Percentiles rank a stretch among this genome's conserved stretches.
phyloP scores from a whole-genome alignment of 73 alveolate species.

The Effrenium voratum region DNA sequence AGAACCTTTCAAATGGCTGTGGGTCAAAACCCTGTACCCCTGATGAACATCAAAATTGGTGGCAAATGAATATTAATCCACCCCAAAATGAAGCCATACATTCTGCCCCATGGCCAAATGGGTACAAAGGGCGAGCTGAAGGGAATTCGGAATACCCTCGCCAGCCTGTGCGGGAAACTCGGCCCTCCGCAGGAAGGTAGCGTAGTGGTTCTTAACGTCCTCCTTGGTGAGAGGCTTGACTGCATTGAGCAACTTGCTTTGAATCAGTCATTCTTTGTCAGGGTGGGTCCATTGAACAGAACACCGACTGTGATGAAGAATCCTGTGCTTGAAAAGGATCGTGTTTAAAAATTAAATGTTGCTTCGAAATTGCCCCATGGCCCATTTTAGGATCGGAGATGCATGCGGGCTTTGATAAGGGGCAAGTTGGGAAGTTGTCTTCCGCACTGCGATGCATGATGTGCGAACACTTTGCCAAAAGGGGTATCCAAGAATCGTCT shows the following conservation, averaged over 20 bases:
- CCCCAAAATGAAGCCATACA: neutral
- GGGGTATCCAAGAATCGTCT: no score
- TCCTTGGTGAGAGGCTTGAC: conserved; percentile 36
- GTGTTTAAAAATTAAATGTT: no score
- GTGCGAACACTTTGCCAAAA: no score
- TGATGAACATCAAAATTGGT: neutral
- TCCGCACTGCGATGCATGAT: no score
- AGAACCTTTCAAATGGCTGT: neutral
- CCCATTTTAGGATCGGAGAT: neutral
- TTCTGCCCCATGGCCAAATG: neutral
- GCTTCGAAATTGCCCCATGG: neutral
- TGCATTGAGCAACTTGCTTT: neutral
- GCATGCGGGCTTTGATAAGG: neutral
- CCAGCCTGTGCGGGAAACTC: conserved; percentile 59
- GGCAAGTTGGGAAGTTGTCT: no score
- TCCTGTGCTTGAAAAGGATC: neutral
- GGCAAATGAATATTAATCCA: neutral
- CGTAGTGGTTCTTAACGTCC: conserved; percentile 61
- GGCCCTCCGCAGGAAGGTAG: conserved; percentile 34
- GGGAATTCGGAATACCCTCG: neutral
- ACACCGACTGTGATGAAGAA: neutral
- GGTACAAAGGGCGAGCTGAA: neutral
- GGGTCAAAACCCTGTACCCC: neutral
- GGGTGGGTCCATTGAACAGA: no score
- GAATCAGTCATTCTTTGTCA: neutral